These are phyloP conservation scores for Phlyctochytrium arcticum DNA, from an alignment of 192 early-diverging fungal genomes.

Conservation along the genomic window DNA sequence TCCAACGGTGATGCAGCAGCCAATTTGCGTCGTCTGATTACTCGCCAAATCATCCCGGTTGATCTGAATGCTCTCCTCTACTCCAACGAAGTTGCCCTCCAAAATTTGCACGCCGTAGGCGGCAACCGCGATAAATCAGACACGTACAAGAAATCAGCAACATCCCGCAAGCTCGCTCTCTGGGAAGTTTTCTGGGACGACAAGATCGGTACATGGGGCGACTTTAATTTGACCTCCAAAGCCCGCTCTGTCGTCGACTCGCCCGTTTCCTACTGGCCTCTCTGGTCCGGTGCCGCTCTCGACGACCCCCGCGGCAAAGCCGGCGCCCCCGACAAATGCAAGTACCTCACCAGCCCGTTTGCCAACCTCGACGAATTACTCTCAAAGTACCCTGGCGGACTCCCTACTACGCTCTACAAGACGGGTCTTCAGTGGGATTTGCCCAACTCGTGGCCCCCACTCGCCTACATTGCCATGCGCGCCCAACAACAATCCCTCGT, in stretches of 20 bases:
- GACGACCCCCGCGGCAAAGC: conserved; percentile 12
- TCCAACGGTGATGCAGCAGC: conserved; percentile 15
- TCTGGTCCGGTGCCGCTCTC: conserved; percentile 46
- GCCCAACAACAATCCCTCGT: conserved; percentile 1
- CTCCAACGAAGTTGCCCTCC: conserved; percentile 44
- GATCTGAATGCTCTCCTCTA: conserved; percentile 71
- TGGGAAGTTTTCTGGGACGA: conserved; percentile 51
- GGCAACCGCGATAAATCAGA: conserved; percentile 6
- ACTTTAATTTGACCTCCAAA: conserved; percentile 49
- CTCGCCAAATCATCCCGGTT: conserved; percentile 57
- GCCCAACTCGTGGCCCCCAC: conserved; percentile 52
- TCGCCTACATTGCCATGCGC: conserved; percentile 3
- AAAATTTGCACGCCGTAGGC: not conserved
- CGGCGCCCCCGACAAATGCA: not conserved
- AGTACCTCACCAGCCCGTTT: conserved; percentile 37
- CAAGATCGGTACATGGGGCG: conserved; percentile 40
- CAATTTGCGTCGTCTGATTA: conserved; percentile 51
- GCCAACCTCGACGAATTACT: conserved; percentile 28
- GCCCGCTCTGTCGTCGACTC: conserved; percentile 33
- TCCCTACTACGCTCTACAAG: conserved; percentile 52
- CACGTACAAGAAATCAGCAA: conserved; percentile 33
- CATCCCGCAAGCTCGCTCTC: conserved; percentile 42
- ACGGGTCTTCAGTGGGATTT: conserved; percentile 72
- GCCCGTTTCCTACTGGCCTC: conserved; percentile 55
- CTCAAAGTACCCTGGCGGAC: conserved; percentile 49